These are phyloP conservation scores for Falciphora oryzae DNA, from an alignment of 2,329 filamentous ascomycete species.

Conservation along the genomic window DNA sequence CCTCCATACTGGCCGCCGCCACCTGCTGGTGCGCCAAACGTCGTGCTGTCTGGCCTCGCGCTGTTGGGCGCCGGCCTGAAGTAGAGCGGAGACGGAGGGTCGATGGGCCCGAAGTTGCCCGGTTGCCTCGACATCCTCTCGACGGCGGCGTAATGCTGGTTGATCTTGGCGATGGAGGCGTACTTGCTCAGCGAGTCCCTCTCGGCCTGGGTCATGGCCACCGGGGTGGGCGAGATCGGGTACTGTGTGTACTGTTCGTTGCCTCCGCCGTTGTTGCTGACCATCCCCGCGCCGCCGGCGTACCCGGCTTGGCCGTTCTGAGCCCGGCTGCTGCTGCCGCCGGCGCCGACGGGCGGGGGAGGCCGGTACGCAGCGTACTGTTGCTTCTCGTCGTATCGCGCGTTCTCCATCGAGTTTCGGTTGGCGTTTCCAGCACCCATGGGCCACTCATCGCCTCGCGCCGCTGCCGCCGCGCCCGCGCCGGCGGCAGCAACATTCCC, in stretches of 20 bases:
- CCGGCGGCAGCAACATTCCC: background rate
- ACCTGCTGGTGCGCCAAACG: background rate
- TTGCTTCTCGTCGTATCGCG: slow-evolving; percentile 4
- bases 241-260: no score
- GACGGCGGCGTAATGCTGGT: background rate
- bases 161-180: background rate
- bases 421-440: background rate
- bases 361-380: slow-evolving; percentile 1
- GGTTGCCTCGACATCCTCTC: background rate
- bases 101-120: background rate
- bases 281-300: no score
- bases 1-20: background rate
- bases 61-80: background rate
- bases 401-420: slow-evolving; percentile 5
- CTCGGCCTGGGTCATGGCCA: background rate
- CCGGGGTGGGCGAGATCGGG: no score
- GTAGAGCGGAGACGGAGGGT: background rate
- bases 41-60: background rate
- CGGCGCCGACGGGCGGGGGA: no score
- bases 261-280: no score
- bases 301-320: no score
- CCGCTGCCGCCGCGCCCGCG: background rate
- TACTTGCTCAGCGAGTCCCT: background rate
- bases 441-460: background rate
- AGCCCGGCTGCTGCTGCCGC: no score